Conservation (phyloP, 208 protist species). For the Trypanosoma melophagium region DNA sequence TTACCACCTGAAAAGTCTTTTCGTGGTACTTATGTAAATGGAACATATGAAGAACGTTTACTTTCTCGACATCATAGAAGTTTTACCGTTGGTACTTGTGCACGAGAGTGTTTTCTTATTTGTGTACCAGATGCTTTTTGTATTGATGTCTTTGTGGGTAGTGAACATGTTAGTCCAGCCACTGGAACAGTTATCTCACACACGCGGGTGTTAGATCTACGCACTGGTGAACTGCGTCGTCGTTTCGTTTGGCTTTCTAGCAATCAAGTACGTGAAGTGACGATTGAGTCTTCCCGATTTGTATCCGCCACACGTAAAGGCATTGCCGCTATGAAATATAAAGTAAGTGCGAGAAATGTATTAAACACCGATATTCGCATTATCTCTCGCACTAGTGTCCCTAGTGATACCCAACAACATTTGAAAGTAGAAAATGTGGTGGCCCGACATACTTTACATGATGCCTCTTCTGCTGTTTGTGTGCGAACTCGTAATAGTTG, state of each 20-base stretch:
- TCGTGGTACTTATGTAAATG: constrained; percentile 59
- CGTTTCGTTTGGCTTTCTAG: constrained; percentile 75
- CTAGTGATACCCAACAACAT: constrained; percentile 23
- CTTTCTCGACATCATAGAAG: constrained; percentile 29
- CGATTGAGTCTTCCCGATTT: constrained; percentile 76
- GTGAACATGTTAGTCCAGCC: constrained; percentile 71
- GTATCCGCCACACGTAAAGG: constrained; percentile 63
- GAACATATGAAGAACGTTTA: constrained; percentile 73
- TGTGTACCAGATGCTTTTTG: constrained; percentile 80
- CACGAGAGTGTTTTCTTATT: constrained; percentile 65
- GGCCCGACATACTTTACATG: constrained; percentile 57
- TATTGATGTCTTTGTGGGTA: constrained; percentile 79
- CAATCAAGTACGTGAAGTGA: constrained; percentile 62
- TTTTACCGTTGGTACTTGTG: constrained; percentile 41
- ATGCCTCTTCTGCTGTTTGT: constrained; percentile 64
- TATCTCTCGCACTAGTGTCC: constrained; percentile 65
- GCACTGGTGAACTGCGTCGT: constrained; percentile 72
- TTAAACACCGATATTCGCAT: constrained; percentile 85
- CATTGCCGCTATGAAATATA: constrained; percentile 67
- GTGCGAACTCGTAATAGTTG: constrained; percentile 87
- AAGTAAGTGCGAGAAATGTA: constrained; percentile 76
- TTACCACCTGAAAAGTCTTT: constrained; percentile 15
- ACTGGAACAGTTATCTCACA: constrained; percentile 60
- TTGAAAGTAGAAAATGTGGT: constrained; percentile 72
- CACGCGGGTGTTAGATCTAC: constrained; percentile 65